Base-by-base conservation (phyloP, 176 grass and related monocot species). In the Tillandsia fasciculata region DNA sequence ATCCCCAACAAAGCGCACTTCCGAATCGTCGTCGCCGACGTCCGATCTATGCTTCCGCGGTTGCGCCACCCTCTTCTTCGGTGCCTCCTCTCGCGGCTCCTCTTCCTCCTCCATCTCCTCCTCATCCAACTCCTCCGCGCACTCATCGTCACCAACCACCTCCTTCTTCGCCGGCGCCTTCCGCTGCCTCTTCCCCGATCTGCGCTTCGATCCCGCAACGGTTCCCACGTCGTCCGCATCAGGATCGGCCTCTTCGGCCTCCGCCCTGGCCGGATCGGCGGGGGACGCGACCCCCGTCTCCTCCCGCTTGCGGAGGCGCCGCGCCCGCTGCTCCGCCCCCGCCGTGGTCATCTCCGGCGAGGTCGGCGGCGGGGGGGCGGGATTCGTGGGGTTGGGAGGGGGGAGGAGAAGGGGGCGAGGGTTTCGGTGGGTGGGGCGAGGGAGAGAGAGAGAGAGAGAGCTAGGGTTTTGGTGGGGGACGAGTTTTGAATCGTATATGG, bases 1-100 rank as follows among this genome's bases (percentile, higher is more conserved):
- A 23, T 74, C 67, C 0, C 87, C 91, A 3, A 78, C 4, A 14
- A 90, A 87, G 51, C 52, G n/a, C n/a, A 11, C 11, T 53, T 73
- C 76, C 2, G 68, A 73, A 53, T 74, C 72, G 23, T 59, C 49
- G 0, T 71, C 76, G 0, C 11, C 70, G 0, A 0, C 51, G 1
- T 63, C 66, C 1, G 13, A 47, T 54, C 74, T 52, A 22, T 17
- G 50, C 26, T 54, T 81, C 58, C 52, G 76, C 1, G 63, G 67
- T 71, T 78, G 73, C 33, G 65, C 76, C 2, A 82, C 84, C 49
- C 84, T 67, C 22, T 79, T 84, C 29, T 57, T 70, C 8, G 49
- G 68, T 10, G 66, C 52, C 7, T 76, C 79, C 61, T 72, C 74
- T 8, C 76, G 50, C 0, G 53, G 67, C 69, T 81, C 70, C 65